Evolutionary conservation across 805 yeast genomes (phyloP).

Genomic region (Jamesozyma jinghongensis): DNA sequence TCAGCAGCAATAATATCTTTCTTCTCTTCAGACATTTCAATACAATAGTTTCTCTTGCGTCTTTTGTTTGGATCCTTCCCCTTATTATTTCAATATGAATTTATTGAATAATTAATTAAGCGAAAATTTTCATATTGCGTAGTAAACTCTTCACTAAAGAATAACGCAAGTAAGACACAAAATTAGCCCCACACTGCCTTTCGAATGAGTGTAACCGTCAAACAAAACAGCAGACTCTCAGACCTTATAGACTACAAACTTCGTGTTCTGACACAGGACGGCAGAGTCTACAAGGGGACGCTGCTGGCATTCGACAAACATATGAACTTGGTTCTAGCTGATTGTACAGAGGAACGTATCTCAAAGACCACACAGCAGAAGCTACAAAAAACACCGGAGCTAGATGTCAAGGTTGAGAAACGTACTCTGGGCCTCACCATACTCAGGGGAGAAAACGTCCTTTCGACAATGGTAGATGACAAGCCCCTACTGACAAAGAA

Average conservation of each 20-base stretch:
- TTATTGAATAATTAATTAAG: background rate
- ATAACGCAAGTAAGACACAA: too few relatives aligned
- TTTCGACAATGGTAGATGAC: conserved; percentile 52
- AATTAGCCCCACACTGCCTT: too few relatives aligned
- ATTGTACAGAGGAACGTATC: conserved; percentile 73
- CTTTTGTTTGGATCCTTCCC: too few relatives aligned
- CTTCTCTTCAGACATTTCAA: conserved; percentile 24
- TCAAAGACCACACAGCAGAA: conserved; percentile 46
- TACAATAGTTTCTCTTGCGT: too few relatives aligned
- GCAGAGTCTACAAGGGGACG: conserved; percentile 68
- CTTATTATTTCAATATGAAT: too few relatives aligned
- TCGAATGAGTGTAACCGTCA: conserved; percentile 12
- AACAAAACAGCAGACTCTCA: conserved; percentile 29
- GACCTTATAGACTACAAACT: conserved; percentile 69
- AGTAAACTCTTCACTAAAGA: too few relatives aligned
- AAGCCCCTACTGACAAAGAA: conserved; percentile 42
- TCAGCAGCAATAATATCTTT: conserved; percentile 2
- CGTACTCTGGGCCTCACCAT: conserved; percentile 74
- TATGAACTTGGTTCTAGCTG: conserved; percentile 77
- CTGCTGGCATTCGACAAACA: conserved; percentile 82
- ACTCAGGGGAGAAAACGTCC: conserved; percentile 79
- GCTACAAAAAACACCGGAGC: conserved; percentile 12
- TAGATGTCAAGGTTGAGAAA: conserved; percentile 51
- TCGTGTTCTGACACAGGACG: conserved; percentile 67
- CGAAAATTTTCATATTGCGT: too few relatives aligned